A percentile compares a stretch with the other conserved stretches of the same genome.
phyloP scores from a whole-genome alignment of 192 early-diverging fungal species.

The Coemansia sp. region DNA sequence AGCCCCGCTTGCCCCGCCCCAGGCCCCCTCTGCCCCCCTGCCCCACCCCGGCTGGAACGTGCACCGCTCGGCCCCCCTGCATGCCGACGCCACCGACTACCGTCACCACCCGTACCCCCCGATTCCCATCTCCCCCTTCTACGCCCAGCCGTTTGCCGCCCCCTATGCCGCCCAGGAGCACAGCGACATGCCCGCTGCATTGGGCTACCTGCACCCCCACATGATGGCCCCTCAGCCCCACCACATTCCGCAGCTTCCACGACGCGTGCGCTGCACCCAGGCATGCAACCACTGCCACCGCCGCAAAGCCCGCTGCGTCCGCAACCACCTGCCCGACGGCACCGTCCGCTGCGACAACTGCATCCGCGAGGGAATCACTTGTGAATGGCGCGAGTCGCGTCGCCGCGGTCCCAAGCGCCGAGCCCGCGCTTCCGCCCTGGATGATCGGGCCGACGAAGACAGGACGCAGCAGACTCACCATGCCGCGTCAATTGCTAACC shows the following conservation, averaged over 20 bases:
- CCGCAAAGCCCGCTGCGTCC: slow-evolving; percentile 38
- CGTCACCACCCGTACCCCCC: slow-evolving; percentile 17
- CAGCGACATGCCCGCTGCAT: background rate
- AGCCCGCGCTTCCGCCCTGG: background rate
- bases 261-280: slow-evolving; percentile 28
- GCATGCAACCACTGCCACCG: slow-evolving; percentile 45
- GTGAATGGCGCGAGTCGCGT: slow-evolving; percentile 32
- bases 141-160: background rate
- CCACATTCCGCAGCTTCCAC: slow-evolving; percentile 13
- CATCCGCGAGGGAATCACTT: slow-evolving; percentile 26
- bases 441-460: background rate
- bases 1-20: too few relatives aligned
- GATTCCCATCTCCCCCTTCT: background rate
- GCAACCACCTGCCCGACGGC: slow-evolving; percentile 35
- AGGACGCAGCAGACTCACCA: background rate
- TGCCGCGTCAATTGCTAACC: slow-evolving; percentile 20
- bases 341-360: slow-evolving; percentile 33
- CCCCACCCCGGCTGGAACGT: background rate
- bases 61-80: background rate
- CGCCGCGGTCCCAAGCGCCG: slow-evolving; percentile 30
- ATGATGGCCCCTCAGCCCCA: background rate
- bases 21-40: too few relatives aligned
- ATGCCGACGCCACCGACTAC: slow-evolving; percentile 8
- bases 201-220: slow-evolving; percentile 4
- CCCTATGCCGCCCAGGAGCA: background rate